Evolutionary conservation across 495 filamentous ascomycete genomes (phyloP).

Genomic region (Aspergillus steynii): DNA sequence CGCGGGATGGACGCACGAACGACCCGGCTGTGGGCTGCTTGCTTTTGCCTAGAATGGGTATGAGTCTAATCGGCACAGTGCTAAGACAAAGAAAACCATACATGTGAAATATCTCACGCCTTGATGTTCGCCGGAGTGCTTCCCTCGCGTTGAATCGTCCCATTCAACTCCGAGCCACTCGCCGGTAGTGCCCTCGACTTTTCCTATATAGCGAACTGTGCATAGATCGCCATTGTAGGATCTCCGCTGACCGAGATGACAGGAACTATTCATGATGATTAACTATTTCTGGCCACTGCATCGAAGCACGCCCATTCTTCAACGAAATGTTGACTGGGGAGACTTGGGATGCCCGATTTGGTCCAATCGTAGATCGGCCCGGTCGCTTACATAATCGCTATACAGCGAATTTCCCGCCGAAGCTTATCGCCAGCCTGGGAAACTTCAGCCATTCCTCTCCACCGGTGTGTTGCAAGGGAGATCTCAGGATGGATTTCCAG

Average conservation of each 20-base stretch:
- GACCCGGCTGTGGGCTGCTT: constrained; percentile 70
- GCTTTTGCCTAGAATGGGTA: constrained; percentile 55
- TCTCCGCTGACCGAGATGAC: constrained; percentile 66
- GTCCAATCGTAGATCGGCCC: neutral
- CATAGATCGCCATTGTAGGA: constrained; percentile 74
- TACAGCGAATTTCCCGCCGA: constrained; percentile 6
- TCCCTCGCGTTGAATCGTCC: constrained; percentile 83
- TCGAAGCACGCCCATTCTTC: neutral
- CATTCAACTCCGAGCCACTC: constrained; percentile 96
- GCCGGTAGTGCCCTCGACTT: constrained; percentile 71
- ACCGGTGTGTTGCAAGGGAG: neutral
- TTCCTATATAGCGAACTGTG: constrained; percentile 82
- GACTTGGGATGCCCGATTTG: neutral
- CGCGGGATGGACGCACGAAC: constrained; percentile 79
- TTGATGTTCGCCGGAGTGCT: constrained; percentile 82
- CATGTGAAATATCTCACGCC: constrained; percentile 83
- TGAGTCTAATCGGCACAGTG: constrained; percentile 12
- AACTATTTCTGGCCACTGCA: neutral
- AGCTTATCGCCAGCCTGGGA: constrained; percentile 5
- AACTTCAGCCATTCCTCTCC: neutral
- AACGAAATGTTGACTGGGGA: neutral
- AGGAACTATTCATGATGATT: constrained; percentile 28
- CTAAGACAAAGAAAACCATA: constrained; percentile 35
- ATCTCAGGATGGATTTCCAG: constrained; percentile 59
- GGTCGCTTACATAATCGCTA: constrained; percentile 4